Conservation (phyloP, 192 early-diverging fungal species). For the Coemansia sp. region DNA sequence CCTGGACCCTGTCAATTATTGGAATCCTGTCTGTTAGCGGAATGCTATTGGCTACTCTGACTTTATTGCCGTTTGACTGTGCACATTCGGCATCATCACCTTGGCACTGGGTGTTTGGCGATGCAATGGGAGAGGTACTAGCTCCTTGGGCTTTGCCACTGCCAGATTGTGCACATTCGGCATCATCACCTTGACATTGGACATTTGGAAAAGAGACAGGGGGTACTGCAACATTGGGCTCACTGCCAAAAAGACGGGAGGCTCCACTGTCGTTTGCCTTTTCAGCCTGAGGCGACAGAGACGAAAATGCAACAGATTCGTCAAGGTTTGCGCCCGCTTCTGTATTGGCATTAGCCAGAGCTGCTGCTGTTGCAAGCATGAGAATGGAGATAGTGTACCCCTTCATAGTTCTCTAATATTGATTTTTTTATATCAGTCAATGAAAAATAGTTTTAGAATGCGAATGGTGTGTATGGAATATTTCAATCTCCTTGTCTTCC, state of each 20-base stretch:
- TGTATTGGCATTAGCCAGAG: background rate
- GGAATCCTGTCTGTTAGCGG: no score
- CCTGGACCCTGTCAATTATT: background rate
- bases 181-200: conserved; percentile 24
- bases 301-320: background rate
- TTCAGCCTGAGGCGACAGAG: background rate
- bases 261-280: background rate
- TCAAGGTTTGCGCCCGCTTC: background rate
- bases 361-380: background rate
- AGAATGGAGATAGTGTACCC: background rate
- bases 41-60: background rate
- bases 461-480: no score
- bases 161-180: conserved; percentile 5
- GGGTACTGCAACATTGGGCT: background rate
- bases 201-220: conserved; percentile 1
- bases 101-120: conserved; percentile 23
- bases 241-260: no score
- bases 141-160: conserved; percentile 7
- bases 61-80: conserved; percentile 12
- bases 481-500: background rate
- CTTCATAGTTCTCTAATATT: background rate
- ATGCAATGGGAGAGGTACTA: background rate
- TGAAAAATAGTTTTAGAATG: background rate
- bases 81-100: conserved; percentile 14
- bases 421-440: background rate